phyloP scores from a whole-genome alignment of 495 filamentous ascomycete species.

The Emericellopsis terricola region DNA sequence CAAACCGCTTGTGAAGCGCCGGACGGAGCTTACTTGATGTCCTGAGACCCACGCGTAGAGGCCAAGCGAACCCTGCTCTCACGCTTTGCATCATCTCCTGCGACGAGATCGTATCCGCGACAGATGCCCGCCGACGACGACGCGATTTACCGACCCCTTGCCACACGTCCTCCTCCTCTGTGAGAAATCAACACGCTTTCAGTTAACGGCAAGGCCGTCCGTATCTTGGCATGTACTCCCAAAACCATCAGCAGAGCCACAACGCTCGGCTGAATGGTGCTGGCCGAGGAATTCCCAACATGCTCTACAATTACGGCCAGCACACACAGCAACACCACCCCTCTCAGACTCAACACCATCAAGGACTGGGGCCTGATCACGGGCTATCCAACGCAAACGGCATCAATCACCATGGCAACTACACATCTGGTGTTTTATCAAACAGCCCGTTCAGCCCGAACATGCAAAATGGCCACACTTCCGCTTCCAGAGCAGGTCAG shows the following conservation, averaged over 20 bases:
- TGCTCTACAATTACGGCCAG: constrained; percentile 56
- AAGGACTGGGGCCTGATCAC: constrained; percentile 56
- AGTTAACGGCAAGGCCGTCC: no score
- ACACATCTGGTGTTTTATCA: constrained; percentile 55
- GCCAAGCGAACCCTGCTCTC: no score
- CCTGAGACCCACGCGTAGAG: no score
- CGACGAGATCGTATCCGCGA: no score
- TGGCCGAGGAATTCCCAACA: constrained; percentile 23
- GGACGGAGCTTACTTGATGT: no score
- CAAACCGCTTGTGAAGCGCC: no score
- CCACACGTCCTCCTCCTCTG: no score
- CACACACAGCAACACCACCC: constrained; percentile 44
- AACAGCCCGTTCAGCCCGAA: constrained; percentile 56
- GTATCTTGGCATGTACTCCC: constrained; percentile 68
- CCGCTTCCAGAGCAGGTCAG: constrained; percentile 21
- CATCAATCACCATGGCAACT: constrained; percentile 61
- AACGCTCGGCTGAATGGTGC: constrained; percentile 49
- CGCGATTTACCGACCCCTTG: no score
- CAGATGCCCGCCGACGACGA: no score
- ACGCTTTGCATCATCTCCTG: no score
- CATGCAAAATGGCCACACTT: constrained; percentile 57
- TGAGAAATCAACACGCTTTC: no score
- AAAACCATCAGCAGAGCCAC: constrained; percentile 63
- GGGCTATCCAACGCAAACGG: constrained; percentile 35
- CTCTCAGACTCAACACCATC: constrained; percentile 57